Evolutionary conservation across 2,329 filamentous ascomycete species (phyloP).

Genomic region (Fusarium mundagurra): DNA sequence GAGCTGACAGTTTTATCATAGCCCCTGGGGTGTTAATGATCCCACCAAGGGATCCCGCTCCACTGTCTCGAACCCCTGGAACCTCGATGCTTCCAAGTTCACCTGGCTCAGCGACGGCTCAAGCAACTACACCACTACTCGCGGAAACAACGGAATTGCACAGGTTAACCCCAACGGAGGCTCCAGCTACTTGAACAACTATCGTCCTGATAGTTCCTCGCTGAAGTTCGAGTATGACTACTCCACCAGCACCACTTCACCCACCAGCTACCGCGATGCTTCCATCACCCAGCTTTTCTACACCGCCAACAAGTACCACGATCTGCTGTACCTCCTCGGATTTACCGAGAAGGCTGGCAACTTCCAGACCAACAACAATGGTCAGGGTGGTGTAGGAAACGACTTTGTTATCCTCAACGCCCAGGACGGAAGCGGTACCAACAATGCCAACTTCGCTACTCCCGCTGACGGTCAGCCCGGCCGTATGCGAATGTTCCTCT

Average conservation of each 20-base stretch:
- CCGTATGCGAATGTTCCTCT: slow-evolving; percentile 70
- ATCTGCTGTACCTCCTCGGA: slow-evolving; percentile 65
- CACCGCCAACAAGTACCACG: slow-evolving; percentile 68
- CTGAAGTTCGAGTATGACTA: slow-evolving; percentile 61
- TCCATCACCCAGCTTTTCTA: slow-evolving; percentile 70
- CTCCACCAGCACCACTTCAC: slow-evolving; percentile 46
- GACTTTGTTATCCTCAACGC: slow-evolving; percentile 66
- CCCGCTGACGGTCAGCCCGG: slow-evolving; percentile 61
- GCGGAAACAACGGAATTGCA: slow-evolving; percentile 68
- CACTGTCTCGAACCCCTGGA: slow-evolving; percentile 60
- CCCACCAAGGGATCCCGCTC: slow-evolving; percentile 59
- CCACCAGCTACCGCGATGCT: slow-evolving; percentile 59
- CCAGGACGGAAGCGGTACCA: slow-evolving; percentile 63
- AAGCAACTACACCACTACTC: slow-evolving; percentile 60
- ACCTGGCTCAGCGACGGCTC: slow-evolving; percentile 63
- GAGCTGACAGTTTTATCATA: background rate
- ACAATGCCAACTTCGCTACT: slow-evolving; percentile 69
- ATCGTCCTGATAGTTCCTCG: slow-evolving; percentile 54
- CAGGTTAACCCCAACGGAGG: slow-evolving; percentile 58
- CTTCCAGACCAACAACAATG: slow-evolving; percentile 67
- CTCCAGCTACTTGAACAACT: slow-evolving; percentile 47
- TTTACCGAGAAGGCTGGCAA: slow-evolving; percentile 69
- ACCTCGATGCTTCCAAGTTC: slow-evolving; percentile 57
- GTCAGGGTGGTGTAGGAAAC: slow-evolving; percentile 58
- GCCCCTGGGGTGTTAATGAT: slow-evolving; percentile 64